Conservation (phyloP, 106 monocot species). For the Iris macrosiphon region DNA sequence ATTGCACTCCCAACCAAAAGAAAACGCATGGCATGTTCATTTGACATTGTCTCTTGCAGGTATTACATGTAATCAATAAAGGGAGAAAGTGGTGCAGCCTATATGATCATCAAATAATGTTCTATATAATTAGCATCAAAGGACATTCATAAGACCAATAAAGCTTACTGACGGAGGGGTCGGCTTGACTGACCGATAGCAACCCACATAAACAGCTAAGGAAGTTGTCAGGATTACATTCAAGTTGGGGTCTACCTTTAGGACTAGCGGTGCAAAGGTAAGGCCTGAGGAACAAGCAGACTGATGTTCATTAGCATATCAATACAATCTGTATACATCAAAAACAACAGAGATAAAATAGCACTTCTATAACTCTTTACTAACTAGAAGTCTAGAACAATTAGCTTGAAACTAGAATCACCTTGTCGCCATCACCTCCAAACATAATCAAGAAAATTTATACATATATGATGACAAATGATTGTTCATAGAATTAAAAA, state of each 20-base stretch:
- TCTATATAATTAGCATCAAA: no score
- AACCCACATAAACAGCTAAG: slow-evolving; percentile 93
- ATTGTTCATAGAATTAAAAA: no score
- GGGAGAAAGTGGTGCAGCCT: no score
- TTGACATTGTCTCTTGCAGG: slow-evolving; percentile 93
- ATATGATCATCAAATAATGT: no score
- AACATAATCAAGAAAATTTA: no score
- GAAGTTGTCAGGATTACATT: slow-evolving; percentile 97
- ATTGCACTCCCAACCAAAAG: slow-evolving; percentile 94
- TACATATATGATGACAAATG: no score
- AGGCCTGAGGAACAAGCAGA: slow-evolving; percentile 41
- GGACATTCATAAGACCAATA: neutral
- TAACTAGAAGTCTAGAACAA: no score
- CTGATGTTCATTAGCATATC: neutral
- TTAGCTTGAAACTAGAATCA: no score
- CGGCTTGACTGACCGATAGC: slow-evolving; percentile 89
- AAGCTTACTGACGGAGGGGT: slow-evolving; percentile 78
- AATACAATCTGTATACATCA: neutral
- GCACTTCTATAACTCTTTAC: no score
- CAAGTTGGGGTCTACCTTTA: slow-evolving; percentile 75
- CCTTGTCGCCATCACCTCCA: no score
- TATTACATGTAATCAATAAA: no score
- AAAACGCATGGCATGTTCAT: slow-evolving; percentile 98
- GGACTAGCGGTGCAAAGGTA: slow-evolving; percentile 69
- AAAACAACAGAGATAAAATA: no score